phyloP scores from a whole-genome alignment of 768 basidiomycete genomes.

The Obba rivulosa region DNA sequence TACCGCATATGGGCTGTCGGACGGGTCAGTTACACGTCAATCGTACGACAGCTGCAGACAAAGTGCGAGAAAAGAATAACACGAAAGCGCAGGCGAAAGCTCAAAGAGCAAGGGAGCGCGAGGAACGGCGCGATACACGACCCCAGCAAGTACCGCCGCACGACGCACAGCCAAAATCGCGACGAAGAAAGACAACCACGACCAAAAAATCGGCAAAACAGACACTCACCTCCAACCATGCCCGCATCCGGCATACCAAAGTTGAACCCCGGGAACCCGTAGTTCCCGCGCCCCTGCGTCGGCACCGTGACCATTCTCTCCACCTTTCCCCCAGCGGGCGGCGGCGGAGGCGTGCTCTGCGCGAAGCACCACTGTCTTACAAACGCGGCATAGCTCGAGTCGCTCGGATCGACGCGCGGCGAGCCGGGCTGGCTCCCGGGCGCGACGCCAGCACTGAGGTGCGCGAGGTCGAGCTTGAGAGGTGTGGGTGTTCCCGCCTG shows the following conservation, averaged over 20 bases:
- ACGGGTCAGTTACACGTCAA: background rate
- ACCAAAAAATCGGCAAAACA: background rate
- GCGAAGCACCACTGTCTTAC: conserved; percentile 69
- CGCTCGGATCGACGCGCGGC: conserved; percentile 23
- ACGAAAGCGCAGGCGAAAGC: background rate
- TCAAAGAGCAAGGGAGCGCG: too few relatives aligned
- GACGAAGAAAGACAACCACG: too few relatives aligned
- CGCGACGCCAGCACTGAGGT: too few relatives aligned
- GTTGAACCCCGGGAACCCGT: conserved; percentile 22
- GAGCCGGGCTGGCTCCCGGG: background rate
- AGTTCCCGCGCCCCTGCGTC: conserved; percentile 13
- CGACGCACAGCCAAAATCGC: background rate
- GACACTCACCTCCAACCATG: conserved; percentile 23
- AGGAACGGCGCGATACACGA: too few relatives aligned
- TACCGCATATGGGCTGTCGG: too few relatives aligned
- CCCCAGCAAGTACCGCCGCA: background rate
- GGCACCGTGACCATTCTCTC: conserved; percentile 12
- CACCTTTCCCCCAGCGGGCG: conserved; percentile 8
- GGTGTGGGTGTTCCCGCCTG: too few relatives aligned
- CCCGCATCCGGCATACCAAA: conserved; percentile 20
- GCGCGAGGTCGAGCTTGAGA: too few relatives aligned
- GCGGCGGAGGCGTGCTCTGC: conserved; percentile 29
- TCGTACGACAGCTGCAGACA: too few relatives aligned
- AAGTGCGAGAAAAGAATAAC: background rate
- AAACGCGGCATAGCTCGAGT: conserved; percentile 51